phyloP scores from a whole-genome alignment of 148 eudicot species.

The Mesembryanthemum crystallinum region DNA sequence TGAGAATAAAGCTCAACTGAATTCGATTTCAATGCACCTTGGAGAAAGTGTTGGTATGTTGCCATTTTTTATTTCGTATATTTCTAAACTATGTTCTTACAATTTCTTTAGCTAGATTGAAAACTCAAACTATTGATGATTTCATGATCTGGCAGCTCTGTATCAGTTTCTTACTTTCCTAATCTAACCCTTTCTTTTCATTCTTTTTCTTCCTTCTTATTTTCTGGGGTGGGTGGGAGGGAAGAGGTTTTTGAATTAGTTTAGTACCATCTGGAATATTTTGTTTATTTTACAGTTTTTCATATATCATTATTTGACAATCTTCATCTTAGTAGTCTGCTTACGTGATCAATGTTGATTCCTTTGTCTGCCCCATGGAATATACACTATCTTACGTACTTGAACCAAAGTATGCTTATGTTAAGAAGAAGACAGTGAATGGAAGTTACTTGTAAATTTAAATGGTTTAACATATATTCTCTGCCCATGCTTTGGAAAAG shows the following conservation, averaged over 20 bases:
- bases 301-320: neutral
- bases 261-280: neutral
- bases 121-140: neutral
- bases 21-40: slow-evolving; percentile 98
- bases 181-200: neutral
- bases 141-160: neutral
- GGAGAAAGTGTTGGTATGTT: slow-evolving; percentile 98
- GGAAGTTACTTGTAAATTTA: neutral
- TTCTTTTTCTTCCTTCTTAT: neutral
- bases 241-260: neutral
- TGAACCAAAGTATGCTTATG: neutral
- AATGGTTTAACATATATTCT: neutral
- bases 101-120: neutral
- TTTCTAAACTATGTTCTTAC: neutral
- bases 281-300: neutral
- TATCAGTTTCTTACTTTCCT: slow-evolving; percentile 5
- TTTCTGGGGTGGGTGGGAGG: neutral
- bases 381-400: neutral
- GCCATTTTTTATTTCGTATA: neutral
- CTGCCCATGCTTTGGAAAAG: too few relatives aligned
- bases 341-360: neutral
- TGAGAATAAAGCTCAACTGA: slow-evolving; percentile 95
- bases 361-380: neutral
- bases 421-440: neutral
- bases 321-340: neutral